phyloP scores from a whole-genome alignment of 2,329 filamentous ascomycete genomes.

The Chrysosporium queenslandicum region DNA sequence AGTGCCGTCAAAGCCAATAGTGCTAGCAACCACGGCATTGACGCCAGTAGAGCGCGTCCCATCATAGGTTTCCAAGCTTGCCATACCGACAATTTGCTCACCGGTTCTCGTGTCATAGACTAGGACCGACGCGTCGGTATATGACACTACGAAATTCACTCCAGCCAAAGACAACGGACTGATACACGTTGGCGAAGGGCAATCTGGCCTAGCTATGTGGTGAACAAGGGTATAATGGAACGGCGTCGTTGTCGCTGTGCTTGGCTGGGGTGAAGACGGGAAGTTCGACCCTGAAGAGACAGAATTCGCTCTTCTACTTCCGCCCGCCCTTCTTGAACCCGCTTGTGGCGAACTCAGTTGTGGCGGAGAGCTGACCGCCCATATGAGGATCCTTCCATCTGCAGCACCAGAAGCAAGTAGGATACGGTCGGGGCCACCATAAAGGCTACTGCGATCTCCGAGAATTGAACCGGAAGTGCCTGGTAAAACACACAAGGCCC shows the following conservation, averaged over 20 bases:
- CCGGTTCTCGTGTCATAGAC: constrained; percentile 88
- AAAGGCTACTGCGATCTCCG: constrained; percentile 57
- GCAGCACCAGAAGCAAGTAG: constrained; percentile 84
- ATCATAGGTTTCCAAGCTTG: constrained; percentile 87
- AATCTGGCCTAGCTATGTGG: constrained; percentile 63
- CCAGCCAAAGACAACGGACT: constrained; percentile 74
- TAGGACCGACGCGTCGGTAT: constrained; percentile 77
- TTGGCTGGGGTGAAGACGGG: constrained; percentile 81
- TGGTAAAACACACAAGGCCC: constrained; percentile 87
- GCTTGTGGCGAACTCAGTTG: constrained; percentile 73
- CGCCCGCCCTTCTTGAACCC: constrained; percentile 58
- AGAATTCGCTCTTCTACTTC: constrained; percentile 77
- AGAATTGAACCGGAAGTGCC: constrained; percentile 72
- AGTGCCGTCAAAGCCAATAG: constrained; percentile 61
- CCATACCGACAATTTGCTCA: constrained; percentile 87
- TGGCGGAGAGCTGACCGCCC: constrained; percentile 86
- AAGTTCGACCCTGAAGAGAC: constrained; percentile 92
- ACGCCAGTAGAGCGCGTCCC: constrained; percentile 72
- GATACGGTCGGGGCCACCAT: constrained; percentile 74
- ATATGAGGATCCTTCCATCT: constrained; percentile 83
- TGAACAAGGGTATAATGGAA: constrained; percentile 85
- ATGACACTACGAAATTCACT: constrained; percentile 86
- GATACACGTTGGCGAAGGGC: constrained; percentile 77
- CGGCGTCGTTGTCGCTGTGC: constrained; percentile 69
- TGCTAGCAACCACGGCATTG: constrained; percentile 83